Percentiles rank a stretch among this genome's conserved stretches.
Evolutionary conservation across 768 basidiomycete species (phyloP).

Genomic region (Obba rivulosa): DNA sequence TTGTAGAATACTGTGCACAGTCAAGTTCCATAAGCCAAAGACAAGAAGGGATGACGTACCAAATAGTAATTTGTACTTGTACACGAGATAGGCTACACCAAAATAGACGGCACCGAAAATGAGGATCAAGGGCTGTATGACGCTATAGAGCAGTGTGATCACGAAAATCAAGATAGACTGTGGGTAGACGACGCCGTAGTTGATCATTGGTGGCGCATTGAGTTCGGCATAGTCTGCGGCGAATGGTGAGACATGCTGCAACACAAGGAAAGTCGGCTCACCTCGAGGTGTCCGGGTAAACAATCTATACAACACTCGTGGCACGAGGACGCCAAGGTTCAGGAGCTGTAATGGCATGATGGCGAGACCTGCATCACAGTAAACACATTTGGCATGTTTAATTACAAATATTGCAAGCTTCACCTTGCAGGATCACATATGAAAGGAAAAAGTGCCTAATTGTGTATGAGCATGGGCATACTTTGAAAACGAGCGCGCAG

Average conservation of each 20-base stretch:
- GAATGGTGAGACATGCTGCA: not conserved
- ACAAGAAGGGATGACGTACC: conserved; percentile 44
- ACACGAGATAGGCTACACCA: conserved; percentile 91
- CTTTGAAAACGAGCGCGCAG: not conserved
- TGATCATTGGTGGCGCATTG: conserved; percentile 97
- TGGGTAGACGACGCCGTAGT: conserved; percentile 95
- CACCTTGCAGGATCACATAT: conserved; percentile 82
- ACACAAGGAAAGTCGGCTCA: conserved; percentile 19
- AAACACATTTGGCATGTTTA: not conserved
- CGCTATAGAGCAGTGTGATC: conserved; percentile 91
- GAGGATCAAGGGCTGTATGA: conserved; percentile 92
- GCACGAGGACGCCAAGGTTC: conserved; percentile 85
- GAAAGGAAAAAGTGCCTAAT: conserved; percentile 76
- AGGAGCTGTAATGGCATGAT: conserved; percentile 95
- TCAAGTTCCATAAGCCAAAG: not conserved
- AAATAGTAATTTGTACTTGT: conserved; percentile 96
- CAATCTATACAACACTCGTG: conserved; percentile 65
- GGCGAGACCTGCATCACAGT: conserved; percentile 56
- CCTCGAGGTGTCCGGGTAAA: conserved; percentile 90
- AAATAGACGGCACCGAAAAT: conserved; percentile 96
- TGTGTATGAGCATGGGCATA: not conserved
- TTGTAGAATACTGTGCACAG: conserved; percentile 83
- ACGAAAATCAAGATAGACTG: conserved; percentile 96
- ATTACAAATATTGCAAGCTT: not conserved
- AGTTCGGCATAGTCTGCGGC: conserved; percentile 85